Evolutionary conservation across 2,329 filamentous ascomycete species (phyloP), one percentile per base, ranked within the genome.

Genomic region (Scopulariopsis brevicaulis): DNA sequence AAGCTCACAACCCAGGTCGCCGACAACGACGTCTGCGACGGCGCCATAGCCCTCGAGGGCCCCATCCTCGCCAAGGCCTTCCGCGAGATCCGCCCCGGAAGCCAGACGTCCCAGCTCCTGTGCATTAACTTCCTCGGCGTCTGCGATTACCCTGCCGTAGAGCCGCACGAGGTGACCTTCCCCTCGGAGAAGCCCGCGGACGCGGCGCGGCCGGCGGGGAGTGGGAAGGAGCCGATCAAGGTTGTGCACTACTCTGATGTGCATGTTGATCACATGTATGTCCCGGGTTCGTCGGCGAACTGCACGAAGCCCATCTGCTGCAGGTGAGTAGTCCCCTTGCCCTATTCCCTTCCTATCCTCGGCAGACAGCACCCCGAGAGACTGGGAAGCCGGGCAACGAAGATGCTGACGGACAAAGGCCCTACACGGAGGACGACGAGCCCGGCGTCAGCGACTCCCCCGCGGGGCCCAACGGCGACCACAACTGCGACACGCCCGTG

Each of bases 301-400:
- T 85, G 82, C 67, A 74, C 74, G 32, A 81, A 82, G 65, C 79
- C 79, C 1, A 80, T 84, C 58, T 85, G 82, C 67, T 85, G 82
- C 67, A 75, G 81, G 64, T 73, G 59, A 66, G 67, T 52, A 4
- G 18, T 10, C 24, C 53, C 14, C 8, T 8, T 11, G 22, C 10
- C 6, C 20, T 5, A 5, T 20, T 3, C 2, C 48, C 12, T 51
- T 6, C 20, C 12, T n/a, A n/a, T n/a, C n/a, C n/a, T n/a, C n/a
- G n/a, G n/a, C n/a, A n/a, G n/a, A n/a, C n/a, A n/a, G n/a, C n/a
- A n/a, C n/a, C n/a, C n/a, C n/a, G n/a, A n/a, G 10, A 20, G 40
- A 46, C 6, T 46, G 18, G 5, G 15, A 50, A n/a, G n/a, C n/a
- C n/a, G n/a, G n/a, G n/a, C n/a, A n/a, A 32, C 8, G 28, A 8